These are phyloP conservation scores for Spinacia oleracea DNA, from an alignment of 179 eudicot genomes.

Conservation along the genomic window DNA sequence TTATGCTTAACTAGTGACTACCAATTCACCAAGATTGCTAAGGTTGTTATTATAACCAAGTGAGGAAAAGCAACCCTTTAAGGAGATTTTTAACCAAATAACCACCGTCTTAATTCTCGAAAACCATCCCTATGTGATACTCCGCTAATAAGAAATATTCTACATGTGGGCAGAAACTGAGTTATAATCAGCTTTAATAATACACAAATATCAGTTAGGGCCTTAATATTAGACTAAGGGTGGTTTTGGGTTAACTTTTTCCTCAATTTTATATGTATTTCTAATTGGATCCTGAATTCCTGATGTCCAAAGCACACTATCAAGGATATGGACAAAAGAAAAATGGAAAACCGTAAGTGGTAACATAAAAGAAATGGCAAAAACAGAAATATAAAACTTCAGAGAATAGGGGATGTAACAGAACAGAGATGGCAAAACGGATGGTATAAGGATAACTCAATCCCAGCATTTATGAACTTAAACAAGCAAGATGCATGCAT, in stretches of 20 bases:
- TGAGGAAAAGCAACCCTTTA: not conserved
- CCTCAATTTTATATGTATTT: too few relatives aligned
- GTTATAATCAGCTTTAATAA: not conserved
- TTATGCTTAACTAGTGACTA: not conserved
- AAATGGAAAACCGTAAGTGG: not conserved
- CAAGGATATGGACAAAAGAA: not conserved
- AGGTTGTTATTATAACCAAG: too few relatives aligned
- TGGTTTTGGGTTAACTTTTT: too few relatives aligned
- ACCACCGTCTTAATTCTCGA: not conserved
- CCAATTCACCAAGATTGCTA: not conserved
- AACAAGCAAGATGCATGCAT: not conserved
- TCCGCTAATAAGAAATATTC: too few relatives aligned
- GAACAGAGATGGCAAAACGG: not conserved
- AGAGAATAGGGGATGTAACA: too few relatives aligned
- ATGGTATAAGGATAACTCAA: not conserved
- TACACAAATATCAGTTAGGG: too few relatives aligned
- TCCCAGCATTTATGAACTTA: not conserved
- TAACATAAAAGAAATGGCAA: not conserved
- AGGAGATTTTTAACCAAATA: not conserved
- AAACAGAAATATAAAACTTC: too few relatives aligned
- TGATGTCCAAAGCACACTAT: not conserved
- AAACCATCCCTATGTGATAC: too few relatives aligned
- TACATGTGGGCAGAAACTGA: not conserved
- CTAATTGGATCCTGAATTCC: too few relatives aligned
- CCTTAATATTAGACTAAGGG: not conserved